Base-by-base conservation (phyloP, 192 early-diverging fungal species). In the Rhizoclosmatium globosum region DNA sequence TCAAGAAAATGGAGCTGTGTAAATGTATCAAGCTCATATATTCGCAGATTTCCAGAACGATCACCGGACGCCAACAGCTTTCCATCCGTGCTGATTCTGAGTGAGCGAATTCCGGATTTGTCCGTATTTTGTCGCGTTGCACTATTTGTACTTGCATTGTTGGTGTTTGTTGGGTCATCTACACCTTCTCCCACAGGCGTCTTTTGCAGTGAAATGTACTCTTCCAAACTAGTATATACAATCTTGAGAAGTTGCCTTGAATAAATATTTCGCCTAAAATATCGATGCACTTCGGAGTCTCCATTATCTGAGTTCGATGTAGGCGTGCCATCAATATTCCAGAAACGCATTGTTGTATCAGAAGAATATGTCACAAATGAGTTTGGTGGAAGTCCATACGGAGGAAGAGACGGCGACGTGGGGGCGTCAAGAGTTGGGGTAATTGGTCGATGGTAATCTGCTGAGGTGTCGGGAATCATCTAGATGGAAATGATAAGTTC, bases 331-430 rank as follows among this genome's bases (percentile, higher is more conserved):
- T 93, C 91, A 42, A 94, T 66, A 68, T 93, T 92, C 94, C 94
- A 95, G 71, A 95, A 94, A 23, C 91, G 83, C 48, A 94, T 87
- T 0, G 94, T 94, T 15, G 91, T 89, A 82, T 95, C 94, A 4
- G 91, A 90, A 0, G 93, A 94, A 59, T 91, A 92, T 13, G 94
- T 93, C 2, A 85, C 81, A 82, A 95, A 94, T 1, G 91, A 89
- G 72, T 91, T 83, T 68, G 85, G 82, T 3, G 91, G 89, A 9
- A 89, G 82, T 15, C 81, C 61, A 21, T 56, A 57, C 7, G 74
- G 71, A 39, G 67, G 77, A 1, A 67, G 48, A 7, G 64, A 19
- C 0, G 75, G 62, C 6, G 66, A 66, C 11, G 31, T 4, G 2
- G 48, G n/a, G 31, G 59, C 82, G 61, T n/a, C 23, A 9, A 50